Evolutionary conservation across 176 grass and related monocot species (phyloP).

Genomic region (Thinopyrum elongatum): DNA sequence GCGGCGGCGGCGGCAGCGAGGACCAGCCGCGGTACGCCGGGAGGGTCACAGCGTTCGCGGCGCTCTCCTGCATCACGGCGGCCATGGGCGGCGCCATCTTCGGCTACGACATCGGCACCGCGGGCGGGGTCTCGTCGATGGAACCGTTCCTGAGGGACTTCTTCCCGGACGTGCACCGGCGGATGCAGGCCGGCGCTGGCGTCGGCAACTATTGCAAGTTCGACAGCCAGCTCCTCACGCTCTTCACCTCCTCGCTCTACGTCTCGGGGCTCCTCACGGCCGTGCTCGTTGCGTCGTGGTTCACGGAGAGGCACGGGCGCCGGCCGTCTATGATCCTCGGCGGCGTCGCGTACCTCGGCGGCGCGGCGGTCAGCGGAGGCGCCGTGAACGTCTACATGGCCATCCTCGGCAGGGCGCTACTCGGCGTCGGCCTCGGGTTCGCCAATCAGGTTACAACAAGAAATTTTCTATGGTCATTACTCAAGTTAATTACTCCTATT

Average conservation of each 20-base stretch:
- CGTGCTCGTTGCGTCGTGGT: slow-evolving; percentile 38
- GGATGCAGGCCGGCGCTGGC: slow-evolving; percentile 24
- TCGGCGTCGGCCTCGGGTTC: slow-evolving; percentile 62
- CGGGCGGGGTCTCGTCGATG: slow-evolving; percentile 58
- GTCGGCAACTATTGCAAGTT: slow-evolving; percentile 31
- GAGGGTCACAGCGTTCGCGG: slow-evolving; percentile 51
- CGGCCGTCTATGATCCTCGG: slow-evolving; percentile 51
- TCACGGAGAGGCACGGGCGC: slow-evolving; percentile 37
- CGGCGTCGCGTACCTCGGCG: slow-evolving; percentile 22
- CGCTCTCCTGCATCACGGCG: slow-evolving; percentile 55
- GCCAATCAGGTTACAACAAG: slow-evolving; percentile 15
- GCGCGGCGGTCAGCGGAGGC: slow-evolving; percentile 19
- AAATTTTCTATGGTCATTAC: too few relatives aligned
- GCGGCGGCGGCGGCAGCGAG: background rate
- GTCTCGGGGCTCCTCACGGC: slow-evolving; percentile 43
- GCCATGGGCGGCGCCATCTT: slow-evolving; percentile 67
- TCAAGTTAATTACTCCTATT: too few relatives aligned
- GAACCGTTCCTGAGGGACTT: slow-evolving; percentile 57
- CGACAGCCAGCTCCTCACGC: background rate
- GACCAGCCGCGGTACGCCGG: background rate
- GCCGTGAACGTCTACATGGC: slow-evolving; percentile 54
- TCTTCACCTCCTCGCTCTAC: slow-evolving; percentile 29
- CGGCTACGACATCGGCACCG: slow-evolving; percentile 55
- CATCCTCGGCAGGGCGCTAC: slow-evolving; percentile 52
- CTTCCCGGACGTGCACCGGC: slow-evolving; percentile 51